These are phyloP conservation scores for Bretschneidera sinensis DNA, from an alignment of 345 rosid genomes.

Conservation along the genomic window DNA sequence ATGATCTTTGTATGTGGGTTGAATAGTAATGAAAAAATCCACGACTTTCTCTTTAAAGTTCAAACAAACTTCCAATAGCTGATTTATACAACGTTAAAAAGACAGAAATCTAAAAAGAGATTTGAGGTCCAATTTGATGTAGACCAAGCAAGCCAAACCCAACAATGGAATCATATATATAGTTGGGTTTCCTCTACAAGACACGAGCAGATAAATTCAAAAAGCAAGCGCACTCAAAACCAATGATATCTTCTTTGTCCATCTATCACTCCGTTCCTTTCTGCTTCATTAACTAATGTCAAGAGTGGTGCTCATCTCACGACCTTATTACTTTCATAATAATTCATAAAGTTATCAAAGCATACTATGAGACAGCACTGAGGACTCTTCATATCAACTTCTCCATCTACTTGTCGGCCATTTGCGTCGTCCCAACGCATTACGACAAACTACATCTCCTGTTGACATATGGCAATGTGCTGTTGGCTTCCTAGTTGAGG, in stretches of 20 bases:
- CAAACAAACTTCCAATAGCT: slow-evolving; percentile 9
- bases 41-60: slow-evolving; percentile 8
- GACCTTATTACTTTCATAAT: neutral
- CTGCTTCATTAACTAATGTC: slow-evolving; percentile 14
- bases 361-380: slow-evolving; percentile 14
- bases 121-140: slow-evolving; percentile 27
- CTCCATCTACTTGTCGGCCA: slow-evolving; percentile 35
- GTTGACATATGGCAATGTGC: neutral
- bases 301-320: slow-evolving; percentile 16
- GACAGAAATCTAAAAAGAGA: slow-evolving; percentile 31
- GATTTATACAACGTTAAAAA: slow-evolving; percentile 6
- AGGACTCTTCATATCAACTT: slow-evolving; percentile 16
- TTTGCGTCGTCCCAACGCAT: slow-evolving; percentile 14
- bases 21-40: slow-evolving; percentile 14
- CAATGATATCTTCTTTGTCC: slow-evolving; percentile 6
- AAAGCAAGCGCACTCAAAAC: slow-evolving; percentile 12
- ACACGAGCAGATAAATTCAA: slow-evolving; percentile 18
- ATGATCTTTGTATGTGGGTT: neutral
- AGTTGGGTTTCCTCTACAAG: slow-evolving; percentile 8
- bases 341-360: slow-evolving; percentile 16
- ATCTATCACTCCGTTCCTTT: neutral
- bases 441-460: slow-evolving; percentile 9
- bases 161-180: slow-evolving; percentile 20
- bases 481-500: neutral
- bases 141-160: slow-evolving; percentile 26